These are phyloP conservation scores for Triticum monococcum DNA, from an alignment of 176 grass and related monocot genomes.

Conservation along the genomic window DNA sequence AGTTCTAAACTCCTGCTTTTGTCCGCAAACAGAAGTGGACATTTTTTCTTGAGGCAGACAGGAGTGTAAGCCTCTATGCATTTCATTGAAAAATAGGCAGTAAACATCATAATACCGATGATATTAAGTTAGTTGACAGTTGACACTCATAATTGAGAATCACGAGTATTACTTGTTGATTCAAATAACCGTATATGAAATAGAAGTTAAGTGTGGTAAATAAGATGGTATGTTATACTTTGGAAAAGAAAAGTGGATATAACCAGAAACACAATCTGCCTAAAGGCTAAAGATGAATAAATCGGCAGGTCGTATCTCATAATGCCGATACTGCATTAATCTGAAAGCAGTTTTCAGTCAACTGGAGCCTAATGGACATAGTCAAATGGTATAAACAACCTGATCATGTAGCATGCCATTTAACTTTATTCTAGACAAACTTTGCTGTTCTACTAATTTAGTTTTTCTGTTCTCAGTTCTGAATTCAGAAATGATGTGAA, in stretches of 20 bases:
- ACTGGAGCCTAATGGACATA: neutral
- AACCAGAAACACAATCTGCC: neutral
- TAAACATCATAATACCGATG: neutral
- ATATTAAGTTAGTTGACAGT: neutral
- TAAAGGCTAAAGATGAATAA: neutral
- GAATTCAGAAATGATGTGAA: neutral
- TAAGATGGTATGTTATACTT: neutral
- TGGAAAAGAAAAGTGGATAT: neutral
- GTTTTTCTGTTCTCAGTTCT: neutral
- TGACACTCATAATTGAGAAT: neutral
- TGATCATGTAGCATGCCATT: neutral
- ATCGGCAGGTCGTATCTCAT: neutral
- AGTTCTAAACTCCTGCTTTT: neutral
- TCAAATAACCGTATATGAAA: neutral
- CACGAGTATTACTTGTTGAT: neutral
- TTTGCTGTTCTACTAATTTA: neutral
- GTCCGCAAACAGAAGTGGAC: neutral
- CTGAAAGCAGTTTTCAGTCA: neutral
- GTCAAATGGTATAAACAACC: neutral
- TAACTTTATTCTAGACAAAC: neutral
- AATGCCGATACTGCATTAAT: neutral
- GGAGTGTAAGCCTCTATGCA: neutral
- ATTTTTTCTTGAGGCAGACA: too few species aligned
- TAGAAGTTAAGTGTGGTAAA: neutral
- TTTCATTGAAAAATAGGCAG: neutral